Evolutionary conservation across 2,329 filamentous ascomycete genomes (phyloP).

Genomic region (Periconia sp.): DNA sequence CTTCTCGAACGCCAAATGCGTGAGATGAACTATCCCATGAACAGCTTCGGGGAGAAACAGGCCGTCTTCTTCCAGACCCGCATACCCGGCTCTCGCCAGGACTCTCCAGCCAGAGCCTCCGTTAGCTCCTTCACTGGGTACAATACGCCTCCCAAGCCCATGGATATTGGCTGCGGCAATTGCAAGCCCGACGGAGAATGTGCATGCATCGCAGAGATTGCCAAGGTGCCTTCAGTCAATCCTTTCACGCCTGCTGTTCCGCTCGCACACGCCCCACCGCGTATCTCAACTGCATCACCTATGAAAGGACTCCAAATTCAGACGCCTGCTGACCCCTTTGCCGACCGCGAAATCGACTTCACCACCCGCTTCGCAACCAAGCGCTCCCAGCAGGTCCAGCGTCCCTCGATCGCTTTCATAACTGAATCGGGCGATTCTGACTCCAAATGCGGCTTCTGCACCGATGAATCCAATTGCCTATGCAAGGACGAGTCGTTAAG

Average conservation of each 20-base stretch:
- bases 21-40: constrained; percentile 12
- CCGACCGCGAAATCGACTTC: constrained; percentile 42
- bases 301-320: constrained; percentile 22
- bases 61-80: constrained; percentile 9
- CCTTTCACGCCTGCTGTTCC: constrained; percentile 30
- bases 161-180: constrained; percentile 29
- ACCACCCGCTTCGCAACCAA: constrained; percentile 29
- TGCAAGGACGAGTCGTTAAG: constrained; percentile 31
- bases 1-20: constrained; percentile 10
- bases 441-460: constrained; percentile 42
- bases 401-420: constrained; percentile 28
- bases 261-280: constrained; percentile 8
- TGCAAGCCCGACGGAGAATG: constrained; percentile 39
- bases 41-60: constrained; percentile 11
- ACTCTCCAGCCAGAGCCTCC: constrained; percentile 19
- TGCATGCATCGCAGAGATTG: constrained; percentile 39
- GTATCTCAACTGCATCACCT: constrained; percentile 8
- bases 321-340: constrained; percentile 19
- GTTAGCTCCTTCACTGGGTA: constrained; percentile 19
- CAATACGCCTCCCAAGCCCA: constrained; percentile 19
- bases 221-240: constrained; percentile 22
- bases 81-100: constrained; percentile 16
- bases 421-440: constrained; percentile 19
- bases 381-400: constrained; percentile 14
- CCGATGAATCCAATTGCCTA: constrained; percentile 36